Conservation (phyloP, 1,139 yeast genomes). For the Debaryomyces nepalensis region DNA sequence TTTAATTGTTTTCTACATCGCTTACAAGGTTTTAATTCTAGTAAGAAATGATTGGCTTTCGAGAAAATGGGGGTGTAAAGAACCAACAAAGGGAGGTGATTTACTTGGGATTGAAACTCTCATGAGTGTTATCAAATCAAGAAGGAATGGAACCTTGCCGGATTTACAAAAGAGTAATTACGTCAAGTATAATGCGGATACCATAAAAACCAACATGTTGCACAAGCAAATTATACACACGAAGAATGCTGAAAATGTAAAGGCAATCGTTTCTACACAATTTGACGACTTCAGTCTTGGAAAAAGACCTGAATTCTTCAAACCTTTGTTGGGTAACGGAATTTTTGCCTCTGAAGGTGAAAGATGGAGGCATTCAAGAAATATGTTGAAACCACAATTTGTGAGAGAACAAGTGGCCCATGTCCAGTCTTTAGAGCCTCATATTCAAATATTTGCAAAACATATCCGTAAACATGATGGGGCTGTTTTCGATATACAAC, state of each 20-base stretch:
- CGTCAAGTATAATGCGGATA: slow-evolving; percentile 3
- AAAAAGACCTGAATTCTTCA: slow-evolving; percentile 45
- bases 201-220: slow-evolving; percentile 13
- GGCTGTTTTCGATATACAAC: slow-evolving; percentile 40
- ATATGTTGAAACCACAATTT: slow-evolving; percentile 63
- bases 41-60: slow-evolving; percentile 23
- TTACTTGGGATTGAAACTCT: slow-evolving; percentile 15
- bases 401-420: slow-evolving; percentile 59
- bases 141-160: slow-evolving; percentile 16
- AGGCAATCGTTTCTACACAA: slow-evolving; percentile 46
- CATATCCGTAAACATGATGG: slow-evolving; percentile 36
- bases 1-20: background rate
- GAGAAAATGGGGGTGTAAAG: slow-evolving; percentile 20
- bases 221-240: slow-evolving; percentile 24
- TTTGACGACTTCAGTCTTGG: slow-evolving; percentile 59
- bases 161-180: slow-evolving; percentile 15
- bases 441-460: slow-evolving; percentile 41
- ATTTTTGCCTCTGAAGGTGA: slow-evolving; percentile 59
- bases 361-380: slow-evolving; percentile 62
- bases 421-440: slow-evolving; percentile 51
- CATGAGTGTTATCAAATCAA: slow-evolving; percentile 8
- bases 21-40: slow-evolving; percentile 20
- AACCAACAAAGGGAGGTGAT: slow-evolving; percentile 9
- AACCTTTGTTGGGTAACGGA: slow-evolving; percentile 57
- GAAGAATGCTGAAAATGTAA: slow-evolving; percentile 43